Evolutionary conservation across 768 basidiomycete species (phyloP), one percentile per base, ranked within the genome.

Genomic region (Mrakia frigida): DNA sequence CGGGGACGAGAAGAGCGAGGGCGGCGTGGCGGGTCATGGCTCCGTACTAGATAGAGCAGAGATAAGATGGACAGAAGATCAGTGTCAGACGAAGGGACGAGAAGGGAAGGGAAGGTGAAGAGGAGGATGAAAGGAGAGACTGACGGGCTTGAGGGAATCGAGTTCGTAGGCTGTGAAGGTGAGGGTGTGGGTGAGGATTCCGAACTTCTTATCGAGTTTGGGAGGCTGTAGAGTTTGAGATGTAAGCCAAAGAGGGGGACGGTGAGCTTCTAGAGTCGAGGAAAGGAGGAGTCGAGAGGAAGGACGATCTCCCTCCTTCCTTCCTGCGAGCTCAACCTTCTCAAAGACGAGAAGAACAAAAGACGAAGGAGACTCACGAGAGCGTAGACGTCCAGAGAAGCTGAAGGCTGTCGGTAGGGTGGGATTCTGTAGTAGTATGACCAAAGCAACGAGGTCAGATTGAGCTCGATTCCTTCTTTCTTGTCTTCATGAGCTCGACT

Each of bases 151-250:
- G 28, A 77, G 76, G 14, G 39, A 46, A 25, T 68, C 71, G 23
- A 9, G 9, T 0, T 77, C 76, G 46, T 41, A 77, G 35, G 76
- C 76, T 9, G 71, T 65, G 63, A 77, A 77, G 25, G 76, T 73
- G 70, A 77, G 73, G 52, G 28, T 59, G 70, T 77, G 76, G 59
- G 76, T 77, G n/a, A 77, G 76, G 71, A 77, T 73, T 23, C 37
- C 65, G 39, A 39, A 68, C 21, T 68, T 52, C 16, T 52, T 71
- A 13, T 63, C 33, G 25, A 77, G 67, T 43, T 53, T 73, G 7
- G 76, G 76, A 56, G 76, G 76, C 76, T 77, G 65, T 50, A 50
- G 43, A 43, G 11, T 14, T 46, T n/a, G n/a, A 46, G 9, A 46
- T 41, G 43, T 10, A 14, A 10, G 9, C 9, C 9, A 46, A 14